These are phyloP conservation scores for Yamadazyma atmosphaerica DNA, from an alignment of 1,139 yeast species.

Conservation along the genomic window DNA sequence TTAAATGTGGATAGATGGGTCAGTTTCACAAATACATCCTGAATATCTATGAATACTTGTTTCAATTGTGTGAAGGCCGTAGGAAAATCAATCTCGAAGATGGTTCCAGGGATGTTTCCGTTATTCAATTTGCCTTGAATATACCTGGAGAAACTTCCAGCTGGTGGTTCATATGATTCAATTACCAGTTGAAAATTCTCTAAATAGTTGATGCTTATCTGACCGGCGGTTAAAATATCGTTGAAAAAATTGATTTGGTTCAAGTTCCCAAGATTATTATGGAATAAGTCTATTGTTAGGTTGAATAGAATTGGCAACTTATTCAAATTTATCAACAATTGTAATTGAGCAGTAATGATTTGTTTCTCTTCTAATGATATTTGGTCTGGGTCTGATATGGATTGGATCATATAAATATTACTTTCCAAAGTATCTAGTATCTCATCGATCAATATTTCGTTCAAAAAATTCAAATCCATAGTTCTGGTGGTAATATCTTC, in stretches of 20 bases:
- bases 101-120: constrained; percentile 54
- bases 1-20: constrained; percentile 22
- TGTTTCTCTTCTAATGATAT: constrained; percentile 11
- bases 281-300: constrained; percentile 23
- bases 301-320: constrained; percentile 28
- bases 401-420: constrained; percentile 22
- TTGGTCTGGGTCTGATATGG: constrained; percentile 5
- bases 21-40: constrained; percentile 23
- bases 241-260: constrained; percentile 10
- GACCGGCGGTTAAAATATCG: constrained; percentile 19
- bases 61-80: constrained; percentile 32
- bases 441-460: constrained; percentile 22
- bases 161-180: constrained; percentile 19
- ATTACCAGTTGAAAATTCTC: constrained; percentile 8
- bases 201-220: constrained; percentile 13
- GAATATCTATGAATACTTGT: constrained; percentile 35
- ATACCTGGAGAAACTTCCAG: constrained; percentile 42
- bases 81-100: constrained; percentile 25
- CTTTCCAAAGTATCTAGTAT: constrained; percentile 24
- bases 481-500: constrained; percentile 70
- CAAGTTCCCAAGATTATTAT: constrained; percentile 4
- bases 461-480: constrained; percentile 50
- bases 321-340: constrained; percentile 26
- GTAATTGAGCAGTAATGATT: constrained; percentile 26
- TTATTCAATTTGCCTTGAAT: constrained; percentile 58